A percentile compares a stretch with the other conserved stretches of the same genome.
phyloP scores from a whole-genome alignment of 176 grass and related monocot genomes.

The Eragrostis nindensis region DNA sequence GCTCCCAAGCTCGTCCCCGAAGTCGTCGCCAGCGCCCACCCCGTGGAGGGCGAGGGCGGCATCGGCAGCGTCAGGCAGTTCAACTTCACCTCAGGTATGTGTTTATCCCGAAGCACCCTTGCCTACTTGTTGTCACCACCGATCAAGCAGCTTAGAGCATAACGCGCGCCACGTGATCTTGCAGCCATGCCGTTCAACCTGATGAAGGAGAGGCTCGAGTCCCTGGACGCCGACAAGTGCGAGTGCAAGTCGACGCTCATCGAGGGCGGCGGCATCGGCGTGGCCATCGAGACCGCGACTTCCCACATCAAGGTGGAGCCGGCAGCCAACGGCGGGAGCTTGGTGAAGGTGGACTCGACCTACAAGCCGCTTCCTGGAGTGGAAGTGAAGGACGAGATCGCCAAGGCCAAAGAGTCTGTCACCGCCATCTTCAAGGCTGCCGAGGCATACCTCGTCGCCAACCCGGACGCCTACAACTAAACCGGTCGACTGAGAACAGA shows the following conservation, averaged over 20 bases:
- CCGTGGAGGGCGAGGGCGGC: conserved; percentile 42
- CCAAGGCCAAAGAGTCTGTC: conserved; percentile 53
- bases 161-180: not conserved
- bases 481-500: not conserved
- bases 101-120: not conserved
- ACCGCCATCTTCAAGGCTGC: conserved; percentile 56
- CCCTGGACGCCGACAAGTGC: conserved; percentile 56
- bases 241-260: conserved; percentile 62
- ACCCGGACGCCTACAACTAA: conserved; percentile 71
- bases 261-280: conserved; percentile 70
- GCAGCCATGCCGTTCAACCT: conserved; percentile 55
- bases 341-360: conserved; percentile 54
- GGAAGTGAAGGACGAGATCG: conserved; percentile 39
- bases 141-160: not conserved
- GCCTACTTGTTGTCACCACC: not conserved
- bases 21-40: not conserved
- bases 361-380: conserved; percentile 59
- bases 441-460: conserved; percentile 64
- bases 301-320: conserved; percentile 73
- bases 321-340: conserved; percentile 46
- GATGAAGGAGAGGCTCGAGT: conserved; percentile 66
- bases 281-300: conserved; percentile 39
- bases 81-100: conserved; percentile 68
- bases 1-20: not conserved
- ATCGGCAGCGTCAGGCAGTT: conserved; percentile 69